These are phyloP conservation scores for Rhizophagus prolifer DNA, from an alignment of 192 early-diverging fungal genomes.

Conservation along the genomic window DNA sequence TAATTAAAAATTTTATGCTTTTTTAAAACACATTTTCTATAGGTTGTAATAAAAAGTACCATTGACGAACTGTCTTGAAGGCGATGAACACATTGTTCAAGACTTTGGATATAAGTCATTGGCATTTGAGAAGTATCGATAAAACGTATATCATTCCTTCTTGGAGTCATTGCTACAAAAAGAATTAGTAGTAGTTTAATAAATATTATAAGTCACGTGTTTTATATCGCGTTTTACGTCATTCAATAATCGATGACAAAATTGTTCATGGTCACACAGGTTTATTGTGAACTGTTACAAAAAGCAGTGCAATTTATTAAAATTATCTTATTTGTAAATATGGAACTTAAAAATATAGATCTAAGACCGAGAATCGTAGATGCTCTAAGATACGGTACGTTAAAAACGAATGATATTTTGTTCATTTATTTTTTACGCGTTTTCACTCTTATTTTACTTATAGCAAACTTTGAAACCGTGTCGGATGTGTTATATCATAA, in stretches of 20 bases:
- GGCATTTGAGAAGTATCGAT: background rate
- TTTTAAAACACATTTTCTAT: background rate
- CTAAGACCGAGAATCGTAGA: conserved; percentile 19
- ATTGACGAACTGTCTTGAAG: conserved; percentile 9
- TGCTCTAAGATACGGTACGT: conserved; percentile 4
- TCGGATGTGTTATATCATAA: background rate
- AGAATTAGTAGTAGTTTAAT: too few relatives aligned
- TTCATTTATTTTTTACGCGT: background rate
- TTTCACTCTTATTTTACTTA: background rate
- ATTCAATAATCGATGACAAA: too few relatives aligned
- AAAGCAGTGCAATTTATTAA: too few relatives aligned
- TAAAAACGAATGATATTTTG: background rate
- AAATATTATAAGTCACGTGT: background rate
- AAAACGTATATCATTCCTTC: background rate
- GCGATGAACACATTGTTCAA: conserved; percentile 2
- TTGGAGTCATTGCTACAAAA: background rate
- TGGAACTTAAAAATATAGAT: conserved; percentile 11
- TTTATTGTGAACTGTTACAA: too few relatives aligned
- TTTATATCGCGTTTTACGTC: too few relatives aligned
- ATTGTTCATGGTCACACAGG: too few relatives aligned
- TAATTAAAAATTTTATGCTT: background rate
- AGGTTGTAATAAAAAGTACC: background rate
- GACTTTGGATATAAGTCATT: conserved; percentile 7
- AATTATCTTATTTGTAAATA: too few relatives aligned
- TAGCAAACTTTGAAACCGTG: conserved; percentile 23